Conservation (phyloP, 1,284 basidiomycete genomes). For the Tilletia caries region DNA sequence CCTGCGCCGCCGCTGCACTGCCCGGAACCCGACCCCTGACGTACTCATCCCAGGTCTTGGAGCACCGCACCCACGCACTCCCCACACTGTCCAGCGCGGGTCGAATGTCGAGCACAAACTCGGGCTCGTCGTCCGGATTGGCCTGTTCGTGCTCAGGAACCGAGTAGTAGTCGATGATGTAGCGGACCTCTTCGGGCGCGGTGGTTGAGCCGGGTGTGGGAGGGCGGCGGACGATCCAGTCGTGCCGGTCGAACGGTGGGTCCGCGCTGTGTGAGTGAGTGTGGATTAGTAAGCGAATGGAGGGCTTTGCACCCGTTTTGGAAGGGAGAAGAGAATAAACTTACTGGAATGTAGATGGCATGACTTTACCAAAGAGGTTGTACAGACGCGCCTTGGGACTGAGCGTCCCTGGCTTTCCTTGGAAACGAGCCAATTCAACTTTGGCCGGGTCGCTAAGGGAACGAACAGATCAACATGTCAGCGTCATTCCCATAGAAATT, state of each 20-base stretch:
- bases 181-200: slow-evolving; percentile 44
- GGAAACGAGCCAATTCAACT: slow-evolving; percentile 73
- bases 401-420: slow-evolving; percentile 80
- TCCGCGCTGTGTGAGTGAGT: slow-evolving; percentile 63
- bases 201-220: slow-evolving; percentile 19
- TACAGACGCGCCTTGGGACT: slow-evolving; percentile 78
- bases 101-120: slow-evolving; percentile 44
- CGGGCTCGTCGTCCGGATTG: slow-evolving; percentile 37
- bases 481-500: too few relatives aligned
- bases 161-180: slow-evolving; percentile 53
- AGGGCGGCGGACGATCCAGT: slow-evolving; percentile 82
- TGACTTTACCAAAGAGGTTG: slow-evolving; percentile 76
- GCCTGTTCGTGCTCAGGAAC: slow-evolving; percentile 33
- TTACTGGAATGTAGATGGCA: slow-evolving; percentile 84
- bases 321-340: slow-evolving; percentile 50
- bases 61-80: slow-evolving; percentile 28
- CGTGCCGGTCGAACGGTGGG: slow-evolving; percentile 96
- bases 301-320: too few relatives aligned
- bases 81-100: slow-evolving; percentile 44
- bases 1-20: slow-evolving; percentile 65
- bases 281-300: background rate
- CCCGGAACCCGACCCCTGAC: slow-evolving; percentile 56
- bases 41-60: slow-evolving; percentile 38
- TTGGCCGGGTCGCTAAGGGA: slow-evolving; percentile 38
- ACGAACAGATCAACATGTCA: background rate